Base-by-base conservation (phyloP, 495 filamentous ascomycete genomes). In the Penicillium malachiteum region DNA sequence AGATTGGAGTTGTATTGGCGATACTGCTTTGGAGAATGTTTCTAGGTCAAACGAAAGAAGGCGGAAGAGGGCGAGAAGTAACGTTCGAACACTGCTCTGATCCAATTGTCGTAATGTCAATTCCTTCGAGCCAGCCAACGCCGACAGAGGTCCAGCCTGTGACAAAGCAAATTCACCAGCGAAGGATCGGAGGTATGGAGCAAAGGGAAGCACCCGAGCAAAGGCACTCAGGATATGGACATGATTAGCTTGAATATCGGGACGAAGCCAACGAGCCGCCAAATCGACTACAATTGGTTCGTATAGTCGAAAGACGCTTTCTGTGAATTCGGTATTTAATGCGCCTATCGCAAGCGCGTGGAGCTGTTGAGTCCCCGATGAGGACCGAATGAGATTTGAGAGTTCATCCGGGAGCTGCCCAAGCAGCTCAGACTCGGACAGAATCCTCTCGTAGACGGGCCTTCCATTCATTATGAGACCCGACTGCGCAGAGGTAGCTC, bases 201-300 rank as follows among this genome's bases (percentile, higher is more conserved):
- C 85, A 70, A 90, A 85, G 13, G 91, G 90, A 58, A 96, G 65
- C 33, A 95, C 83, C 64, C 87, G 80, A 48, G 88, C 87, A 68
- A 96, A 90, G 31, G 88, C 84, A 45, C 86, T 79, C 64, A 95
- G 72, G 43, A 87, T 74, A 42, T 68, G 65, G 57, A 81, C 69
- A 26, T 69, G 69, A 45, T 84, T 75, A 32, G 68, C 63, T 40
- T 72, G 57, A 47, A 77, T 66, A 35, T 77, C 71, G 12, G 72
- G 69, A 45, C 60, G 63, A 39, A 88, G 70, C 89, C 91, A 94
- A 75, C 85, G 77, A 56, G 90, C 84, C 69, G 87, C 90, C 43
- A 91, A 71, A 66, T 97, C 91, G 57, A 90, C 82, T 60, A 93
- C 87, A 45, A 90, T 68, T 46, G 74, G 72, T 69, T 89, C 82